Conservation (phyloP, 257 asterid genomes). For the Solanum etuberosum region DNA sequence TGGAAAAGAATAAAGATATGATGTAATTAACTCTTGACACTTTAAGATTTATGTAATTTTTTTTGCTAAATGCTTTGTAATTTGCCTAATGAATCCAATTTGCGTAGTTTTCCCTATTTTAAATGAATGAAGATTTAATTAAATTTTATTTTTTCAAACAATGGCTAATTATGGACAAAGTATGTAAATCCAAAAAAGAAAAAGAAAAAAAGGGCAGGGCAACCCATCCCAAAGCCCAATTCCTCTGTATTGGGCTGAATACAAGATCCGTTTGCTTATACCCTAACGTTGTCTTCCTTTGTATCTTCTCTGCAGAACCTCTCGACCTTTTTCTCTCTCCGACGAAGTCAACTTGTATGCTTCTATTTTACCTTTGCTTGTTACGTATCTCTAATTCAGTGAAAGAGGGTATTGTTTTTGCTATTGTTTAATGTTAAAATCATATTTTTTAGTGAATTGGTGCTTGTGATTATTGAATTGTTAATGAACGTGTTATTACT, state of each 20-base stretch:
- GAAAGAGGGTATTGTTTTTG: neutral
- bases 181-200: neutral
- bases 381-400: neutral
- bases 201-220: neutral
- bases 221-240: neutral
- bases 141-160: neutral
- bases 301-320: neutral
- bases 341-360: neutral
- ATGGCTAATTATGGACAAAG: neutral
- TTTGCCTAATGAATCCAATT: neutral
- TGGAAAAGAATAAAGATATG: too few relatives aligned
- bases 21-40: too few relatives aligned
- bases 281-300: neutral
- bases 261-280: neutral
- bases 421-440: neutral
- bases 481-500: neutral
- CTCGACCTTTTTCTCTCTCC: neutral
- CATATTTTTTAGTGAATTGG: neutral
- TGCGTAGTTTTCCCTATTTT: neutral
- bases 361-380: neutral
- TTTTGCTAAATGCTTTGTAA: neutral
- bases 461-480: neutral
- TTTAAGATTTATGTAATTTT: too few relatives aligned
- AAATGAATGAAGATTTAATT: neutral
- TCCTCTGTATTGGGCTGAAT: neutral